Percentiles rank a stretch among this genome's conserved stretches.
phyloP scores from a whole-genome alignment of 176 grass and related monocot genomes.

The Olyra latifolia region DNA sequence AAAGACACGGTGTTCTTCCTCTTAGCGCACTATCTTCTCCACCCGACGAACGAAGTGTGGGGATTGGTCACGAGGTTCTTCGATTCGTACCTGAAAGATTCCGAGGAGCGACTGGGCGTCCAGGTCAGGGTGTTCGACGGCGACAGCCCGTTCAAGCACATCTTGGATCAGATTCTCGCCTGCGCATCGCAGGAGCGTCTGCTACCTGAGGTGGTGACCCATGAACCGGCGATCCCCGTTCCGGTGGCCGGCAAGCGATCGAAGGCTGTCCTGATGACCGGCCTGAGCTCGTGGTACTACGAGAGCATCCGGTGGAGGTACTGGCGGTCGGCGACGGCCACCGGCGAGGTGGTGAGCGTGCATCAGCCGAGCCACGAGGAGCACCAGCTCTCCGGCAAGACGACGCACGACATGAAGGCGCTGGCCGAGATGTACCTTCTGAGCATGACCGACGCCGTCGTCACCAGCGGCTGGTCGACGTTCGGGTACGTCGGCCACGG shows the following conservation, averaged over 20 bases:
- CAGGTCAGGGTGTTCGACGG: slow-evolving; percentile 60
- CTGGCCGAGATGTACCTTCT: slow-evolving; percentile 65
- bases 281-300: slow-evolving; percentile 49
- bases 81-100: slow-evolving; percentile 33
- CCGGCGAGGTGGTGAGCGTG: slow-evolving; percentile 53
- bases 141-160: slow-evolving; percentile 42
- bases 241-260: not conserved
- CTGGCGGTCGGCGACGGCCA: slow-evolving; percentile 48
- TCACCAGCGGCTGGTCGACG: slow-evolving; percentile 57
- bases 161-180: slow-evolving; percentile 43
- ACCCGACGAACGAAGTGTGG: slow-evolving; percentile 61
- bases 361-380: slow-evolving; percentile 77
- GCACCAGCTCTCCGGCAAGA: slow-evolving; percentile 39
- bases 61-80: slow-evolving; percentile 65
- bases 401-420: slow-evolving; percentile 63
- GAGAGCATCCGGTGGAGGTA: slow-evolving; percentile 58
- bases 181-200: slow-evolving; percentile 41
- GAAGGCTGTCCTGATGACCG: slow-evolving; percentile 42
- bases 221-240: not conserved
- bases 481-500: slow-evolving; percentile 49
- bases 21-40: slow-evolving; percentile 53
- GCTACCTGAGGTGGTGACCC: slow-evolving; percentile 21
- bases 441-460: slow-evolving; percentile 44
- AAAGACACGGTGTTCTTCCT: slow-evolving; percentile 65
- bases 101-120: slow-evolving; percentile 46